Evolutionary conservation across 768 basidiomycete genomes (phyloP).

Genomic region (Kwoniella europaea): DNA sequence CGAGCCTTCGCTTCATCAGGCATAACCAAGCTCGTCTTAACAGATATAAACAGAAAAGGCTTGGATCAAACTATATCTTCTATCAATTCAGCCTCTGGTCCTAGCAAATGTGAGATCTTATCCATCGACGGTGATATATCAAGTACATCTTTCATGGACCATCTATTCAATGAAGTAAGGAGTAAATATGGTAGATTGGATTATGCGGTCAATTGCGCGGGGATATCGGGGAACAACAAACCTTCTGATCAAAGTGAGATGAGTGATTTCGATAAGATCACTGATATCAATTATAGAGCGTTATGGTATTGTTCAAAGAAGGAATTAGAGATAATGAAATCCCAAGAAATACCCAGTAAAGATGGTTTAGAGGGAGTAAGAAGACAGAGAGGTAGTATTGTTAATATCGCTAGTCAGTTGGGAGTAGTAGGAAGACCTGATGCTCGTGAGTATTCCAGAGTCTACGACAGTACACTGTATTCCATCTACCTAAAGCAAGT

Average conservation of each 20-base stretch:
- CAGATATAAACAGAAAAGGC: slow-evolving; percentile 33
- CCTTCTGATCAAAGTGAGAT: slow-evolving; percentile 31
- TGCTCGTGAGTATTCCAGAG: slow-evolving; percentile 27
- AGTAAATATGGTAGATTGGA: slow-evolving; percentile 35
- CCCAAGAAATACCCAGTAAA: slow-evolving; percentile 20
- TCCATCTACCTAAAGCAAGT: too few relatives aligned
- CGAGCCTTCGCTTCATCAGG: slow-evolving; percentile 38
- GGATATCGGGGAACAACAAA: slow-evolving; percentile 32
- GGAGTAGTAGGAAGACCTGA: slow-evolving; percentile 34
- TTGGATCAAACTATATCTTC: slow-evolving; percentile 20
- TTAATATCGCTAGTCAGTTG: slow-evolving; percentile 49
- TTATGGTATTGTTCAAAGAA: slow-evolving; percentile 38
- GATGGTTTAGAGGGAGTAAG: slow-evolving; percentile 14
- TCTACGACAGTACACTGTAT: too few relatives aligned
- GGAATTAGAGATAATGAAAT: slow-evolving; percentile 43
- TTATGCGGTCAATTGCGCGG: slow-evolving; percentile 43
- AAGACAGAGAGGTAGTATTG: slow-evolving; percentile 37
- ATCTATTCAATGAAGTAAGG: slow-evolving; percentile 27
- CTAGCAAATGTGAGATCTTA: slow-evolving; percentile 13
- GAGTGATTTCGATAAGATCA: slow-evolving; percentile 44
- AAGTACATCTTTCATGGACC: slow-evolving; percentile 25
- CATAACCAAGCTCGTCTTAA: slow-evolving; percentile 30
- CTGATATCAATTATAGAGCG: slow-evolving; percentile 41
- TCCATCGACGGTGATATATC: slow-evolving; percentile 40
- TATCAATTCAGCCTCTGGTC: background rate